A percentile compares a stretch with the other conserved stretches of the same genome.
Conservation (phyloP, 257 asterid species). For the Voacanga thouarsii region DNA sequence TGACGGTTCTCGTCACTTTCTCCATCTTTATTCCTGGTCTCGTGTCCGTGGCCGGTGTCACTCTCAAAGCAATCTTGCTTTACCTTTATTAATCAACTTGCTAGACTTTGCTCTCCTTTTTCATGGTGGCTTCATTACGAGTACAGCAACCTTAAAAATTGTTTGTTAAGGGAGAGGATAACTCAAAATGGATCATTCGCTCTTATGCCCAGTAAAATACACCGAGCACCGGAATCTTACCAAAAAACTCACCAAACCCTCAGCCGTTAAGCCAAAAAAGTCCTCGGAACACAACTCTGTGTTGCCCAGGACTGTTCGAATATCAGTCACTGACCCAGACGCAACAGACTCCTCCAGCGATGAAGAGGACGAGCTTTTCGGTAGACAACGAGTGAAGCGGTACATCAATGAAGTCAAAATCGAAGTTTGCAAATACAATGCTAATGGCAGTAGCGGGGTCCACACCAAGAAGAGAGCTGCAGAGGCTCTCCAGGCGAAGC, state of each 20-base stretch:
- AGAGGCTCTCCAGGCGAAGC: constrained; percentile 27
- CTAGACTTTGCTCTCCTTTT: neutral
- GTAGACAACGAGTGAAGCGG: constrained; percentile 50
- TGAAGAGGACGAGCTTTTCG: constrained; percentile 52
- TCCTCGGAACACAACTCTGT: constrained; percentile 8
- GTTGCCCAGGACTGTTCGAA: constrained; percentile 38
- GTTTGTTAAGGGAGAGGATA: constrained; percentile 4
- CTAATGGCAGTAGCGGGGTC: neutral
- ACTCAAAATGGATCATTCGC: constrained; percentile 43
- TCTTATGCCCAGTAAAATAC: constrained; percentile 55
- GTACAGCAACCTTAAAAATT: neutral
- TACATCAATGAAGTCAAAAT: constrained; percentile 55
- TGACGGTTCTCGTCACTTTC: constrained; percentile 28
- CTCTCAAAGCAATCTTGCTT: constrained; percentile 23
- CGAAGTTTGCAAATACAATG: constrained; percentile 17
- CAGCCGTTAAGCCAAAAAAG: constrained; percentile 25
- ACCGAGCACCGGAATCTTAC: constrained; percentile 54
- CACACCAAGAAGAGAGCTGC: constrained; percentile 19
- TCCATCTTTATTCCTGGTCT: constrained; percentile 15
- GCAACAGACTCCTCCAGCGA: constrained; percentile 86
- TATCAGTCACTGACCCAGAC: constrained; percentile 62
- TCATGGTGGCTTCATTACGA: constrained; percentile 9
- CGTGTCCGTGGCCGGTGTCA: constrained; percentile 4
- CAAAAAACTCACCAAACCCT: constrained; percentile 39
- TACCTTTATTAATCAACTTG: constrained; percentile 13